Percentiles rank a stretch among this genome's conserved stretches.
Evolutionary conservation across 495 filamentous ascomycete genomes (phyloP).

Genomic region (Aspergillus cavernicola): DNA sequence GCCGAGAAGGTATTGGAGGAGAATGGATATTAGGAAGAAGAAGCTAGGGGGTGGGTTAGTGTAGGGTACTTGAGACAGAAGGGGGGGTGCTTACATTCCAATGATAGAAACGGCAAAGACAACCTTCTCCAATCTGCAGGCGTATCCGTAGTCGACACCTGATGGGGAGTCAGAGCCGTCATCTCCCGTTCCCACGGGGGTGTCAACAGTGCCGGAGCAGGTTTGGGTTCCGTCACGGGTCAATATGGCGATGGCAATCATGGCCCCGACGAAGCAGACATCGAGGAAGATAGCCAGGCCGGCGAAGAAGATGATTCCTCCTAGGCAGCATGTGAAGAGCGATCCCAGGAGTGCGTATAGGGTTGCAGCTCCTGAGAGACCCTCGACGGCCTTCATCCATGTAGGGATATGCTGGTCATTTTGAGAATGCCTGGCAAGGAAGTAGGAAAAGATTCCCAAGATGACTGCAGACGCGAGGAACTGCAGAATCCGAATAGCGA

Average conservation of each 20-base stretch:
- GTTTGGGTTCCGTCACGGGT: slow-evolving; percentile 59
- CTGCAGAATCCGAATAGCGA: slow-evolving; percentile 63
- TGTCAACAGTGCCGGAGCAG: slow-evolving; percentile 62
- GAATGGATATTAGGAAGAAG: slow-evolving; percentile 64
- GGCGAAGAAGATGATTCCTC: slow-evolving; percentile 71
- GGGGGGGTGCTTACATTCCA: slow-evolving; percentile 59
- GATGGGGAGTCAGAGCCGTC: slow-evolving; percentile 38
- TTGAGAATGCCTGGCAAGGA: slow-evolving; percentile 47
- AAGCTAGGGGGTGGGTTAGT: slow-evolving; percentile 45
- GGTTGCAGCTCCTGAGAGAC: slow-evolving; percentile 69
- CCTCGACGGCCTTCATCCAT: slow-evolving; percentile 73
- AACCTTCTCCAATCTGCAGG: slow-evolving; percentile 69
- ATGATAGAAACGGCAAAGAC: slow-evolving; percentile 74
- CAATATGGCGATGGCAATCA: slow-evolving; percentile 74
- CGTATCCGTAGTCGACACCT: slow-evolving; percentile 42
- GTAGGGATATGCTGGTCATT: slow-evolving; percentile 56
- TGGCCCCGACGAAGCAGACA: slow-evolving; percentile 71
- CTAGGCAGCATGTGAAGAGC: slow-evolving; percentile 72
- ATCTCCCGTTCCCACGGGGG: slow-evolving; percentile 61
- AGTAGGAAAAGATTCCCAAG: slow-evolving; percentile 74
- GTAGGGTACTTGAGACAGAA: too few relatives aligned
- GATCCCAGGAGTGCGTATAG: slow-evolving; percentile 69
- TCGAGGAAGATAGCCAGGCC: slow-evolving; percentile 72
- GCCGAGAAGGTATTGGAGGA: slow-evolving; percentile 59
- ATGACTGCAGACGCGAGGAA: slow-evolving; percentile 68